These are phyloP conservation scores for Emergomyces orientalis DNA, from an alignment of 2,329 filamentous ascomycete species.

Conservation along the genomic window DNA sequence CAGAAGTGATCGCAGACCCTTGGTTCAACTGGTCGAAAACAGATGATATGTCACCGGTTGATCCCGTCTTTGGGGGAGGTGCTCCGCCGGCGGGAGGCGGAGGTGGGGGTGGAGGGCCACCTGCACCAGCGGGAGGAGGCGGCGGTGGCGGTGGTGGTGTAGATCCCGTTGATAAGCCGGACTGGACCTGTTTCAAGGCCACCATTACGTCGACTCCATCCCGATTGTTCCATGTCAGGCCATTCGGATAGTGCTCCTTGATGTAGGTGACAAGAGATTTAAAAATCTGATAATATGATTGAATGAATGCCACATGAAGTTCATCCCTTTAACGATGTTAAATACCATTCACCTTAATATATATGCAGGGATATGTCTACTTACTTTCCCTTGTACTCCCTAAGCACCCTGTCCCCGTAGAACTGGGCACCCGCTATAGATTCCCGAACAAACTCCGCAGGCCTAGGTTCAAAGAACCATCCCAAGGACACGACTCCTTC, in stretches of 20 bases:
- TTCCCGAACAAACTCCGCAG: conserved; percentile 76
- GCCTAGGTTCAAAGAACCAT: conserved; percentile 81
- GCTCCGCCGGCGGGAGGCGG: conserved; percentile 56
- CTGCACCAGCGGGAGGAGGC: conserved; percentile 42
- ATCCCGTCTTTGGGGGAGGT: conserved; percentile 38
- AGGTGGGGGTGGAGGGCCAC: conserved; percentile 58
- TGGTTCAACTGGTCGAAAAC: conserved; percentile 90
- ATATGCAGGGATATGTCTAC: conserved; percentile 17
- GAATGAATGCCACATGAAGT: conserved; percentile 77
- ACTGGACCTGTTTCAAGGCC: conserved; percentile 51
- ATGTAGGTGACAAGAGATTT: conserved; percentile 74
- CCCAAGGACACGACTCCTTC: conserved; percentile 83
- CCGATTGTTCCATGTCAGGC: conserved; percentile 77
- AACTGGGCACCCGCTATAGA: conserved; percentile 78
- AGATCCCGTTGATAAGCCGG: conserved; percentile 26
- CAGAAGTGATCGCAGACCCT: conserved; percentile 77
- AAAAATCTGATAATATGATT: conserved; percentile 86
- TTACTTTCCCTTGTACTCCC: conserved; percentile 76
- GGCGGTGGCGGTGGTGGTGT: conserved; percentile 45
- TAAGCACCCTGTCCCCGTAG: conserved; percentile 88
- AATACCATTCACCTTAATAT: conserved; percentile 17
- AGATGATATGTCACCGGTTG: conserved; percentile 60
- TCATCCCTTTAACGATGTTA: conserved; percentile 50
- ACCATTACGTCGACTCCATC: conserved; percentile 64
- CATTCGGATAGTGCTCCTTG: conserved; percentile 69